Base-by-base conservation (phyloP, 495 filamentous ascomycete genomes). In the Xylaria flabelliformis region DNA sequence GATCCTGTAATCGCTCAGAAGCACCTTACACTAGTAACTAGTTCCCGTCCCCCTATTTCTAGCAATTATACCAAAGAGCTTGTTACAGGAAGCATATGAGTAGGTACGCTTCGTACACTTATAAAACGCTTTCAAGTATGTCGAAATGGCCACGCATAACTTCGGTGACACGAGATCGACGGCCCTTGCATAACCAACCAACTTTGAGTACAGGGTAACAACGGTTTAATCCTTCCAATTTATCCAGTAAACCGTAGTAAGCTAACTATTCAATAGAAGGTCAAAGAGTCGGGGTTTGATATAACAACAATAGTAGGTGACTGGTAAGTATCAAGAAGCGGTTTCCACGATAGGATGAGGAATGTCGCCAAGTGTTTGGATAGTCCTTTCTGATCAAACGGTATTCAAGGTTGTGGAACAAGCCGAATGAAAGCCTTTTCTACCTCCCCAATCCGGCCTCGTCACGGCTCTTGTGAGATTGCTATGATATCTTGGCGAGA, bases 371-470 rank as follows among this genome's bases (percentile, higher is more conserved):
- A 29, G 51, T 55, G 12, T 8, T 55, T 55, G n/a, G 29, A 56
- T 56, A 26, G 53, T 6, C 53, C 13, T 26, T 56, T 56, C 26
- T 51, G 48, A 24, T 21, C 9, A 24, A 51, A 51, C 17, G 24
- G n/a, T 15, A 53, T 53, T 53, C 12, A 12, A 53, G 0, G 50
- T 24, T 55, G 24, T 19, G 21, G 51, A 24, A 55, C 51, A 26
- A 21, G 26, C 50, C 8, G 50, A 26, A 21, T 53, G 36, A 15
- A n/a, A n/a, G n/a, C n/a, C 39, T 39, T 41, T 44, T 39, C 59
- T 63, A 61, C 56, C 56, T 63, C 59, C 59, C 59, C 36, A 63
- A 42, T 63, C 21, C 39, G 17, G 58, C 29, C 34, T 34, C 55
- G 55, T 0, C 55, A 58, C 26, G 15, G 55, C n/a, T 34, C 34